Evolutionary conservation across 805 yeast species (phyloP).

Genomic region (Candida quercuum): DNA sequence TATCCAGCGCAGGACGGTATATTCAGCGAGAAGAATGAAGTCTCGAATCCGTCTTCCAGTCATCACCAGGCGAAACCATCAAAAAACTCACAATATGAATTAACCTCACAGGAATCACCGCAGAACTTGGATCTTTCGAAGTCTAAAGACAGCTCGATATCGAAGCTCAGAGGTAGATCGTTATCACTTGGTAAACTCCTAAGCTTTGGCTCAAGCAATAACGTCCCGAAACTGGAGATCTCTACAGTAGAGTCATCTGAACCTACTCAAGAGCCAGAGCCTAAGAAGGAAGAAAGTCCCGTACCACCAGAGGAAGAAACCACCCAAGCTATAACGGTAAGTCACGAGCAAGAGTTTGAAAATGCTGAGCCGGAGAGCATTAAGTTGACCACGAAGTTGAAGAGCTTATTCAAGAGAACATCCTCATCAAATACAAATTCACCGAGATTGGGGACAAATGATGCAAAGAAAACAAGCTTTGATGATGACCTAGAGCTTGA

Average conservation of each 20-base stretch:
- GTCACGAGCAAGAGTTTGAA: neutral
- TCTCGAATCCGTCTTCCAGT: too few species aligned
- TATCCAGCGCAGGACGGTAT: too few species aligned
- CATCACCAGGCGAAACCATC: too few species aligned
- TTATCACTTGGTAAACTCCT: neutral
- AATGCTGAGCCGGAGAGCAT: conserved; percentile 7
- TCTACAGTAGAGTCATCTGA: conserved; percentile 1
- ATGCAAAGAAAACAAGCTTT: conserved; percentile 3
- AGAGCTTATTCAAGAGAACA: conserved; percentile 18
- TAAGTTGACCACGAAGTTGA: conserved; percentile 17
- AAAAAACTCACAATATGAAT: too few species aligned
- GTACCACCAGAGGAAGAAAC: conserved; percentile 2
- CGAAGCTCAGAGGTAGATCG: neutral
- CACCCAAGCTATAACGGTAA: neutral
- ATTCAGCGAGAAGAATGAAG: too few species aligned
- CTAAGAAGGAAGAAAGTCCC: conserved; percentile 4
- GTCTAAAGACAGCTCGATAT: neutral
- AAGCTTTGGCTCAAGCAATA: neutral
- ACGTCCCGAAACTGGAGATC: neutral
- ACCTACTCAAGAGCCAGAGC: neutral
- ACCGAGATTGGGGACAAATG: conserved; percentile 11
- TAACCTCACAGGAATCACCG: too few species aligned
- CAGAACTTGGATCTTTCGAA: neutral
- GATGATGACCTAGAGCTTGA: conserved; percentile 11
- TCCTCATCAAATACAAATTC: conserved; percentile 12